A percentile compares a stretch with the other conserved stretches of the same genome.
phyloP scores from a whole-genome alignment of 2,329 filamentous ascomycete species.

The Sporothrix inflata region DNA sequence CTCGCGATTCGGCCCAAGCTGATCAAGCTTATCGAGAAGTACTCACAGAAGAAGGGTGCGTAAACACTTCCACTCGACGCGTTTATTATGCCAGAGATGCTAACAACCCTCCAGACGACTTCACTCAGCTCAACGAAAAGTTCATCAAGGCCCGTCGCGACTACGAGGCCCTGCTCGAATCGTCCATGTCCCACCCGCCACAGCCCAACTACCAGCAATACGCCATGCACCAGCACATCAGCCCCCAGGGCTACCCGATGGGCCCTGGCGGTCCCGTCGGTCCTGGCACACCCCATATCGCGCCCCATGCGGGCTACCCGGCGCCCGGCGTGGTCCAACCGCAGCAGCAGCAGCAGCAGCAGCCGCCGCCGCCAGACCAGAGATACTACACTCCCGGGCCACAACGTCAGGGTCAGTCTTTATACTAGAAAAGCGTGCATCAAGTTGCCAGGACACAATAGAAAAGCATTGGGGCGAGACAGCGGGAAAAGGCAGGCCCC shows the following conservation, averaged over 20 bases:
- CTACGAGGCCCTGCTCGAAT: conserved; percentile 93
- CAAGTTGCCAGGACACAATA: not conserved
- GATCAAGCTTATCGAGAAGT: conserved; percentile 97
- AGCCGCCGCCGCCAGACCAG: conserved; percentile 53
- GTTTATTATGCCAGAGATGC: not conserved
- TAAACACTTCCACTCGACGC: conserved; percentile 34
- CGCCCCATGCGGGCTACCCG: conserved; percentile 42
- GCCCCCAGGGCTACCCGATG: conserved; percentile 51
- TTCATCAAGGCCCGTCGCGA: conserved; percentile 98
- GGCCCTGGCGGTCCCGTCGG: conserved; percentile 39
- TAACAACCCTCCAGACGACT: conserved; percentile 70
- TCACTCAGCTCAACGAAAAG: conserved; percentile 97
- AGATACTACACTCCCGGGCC: conserved; percentile 69
- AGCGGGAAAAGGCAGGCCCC: conserved; percentile 14
- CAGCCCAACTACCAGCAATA: conserved; percentile 76
- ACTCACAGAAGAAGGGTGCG: conserved; percentile 96
- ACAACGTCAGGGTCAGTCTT: conserved; percentile 38
- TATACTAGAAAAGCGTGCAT: conserved; percentile 19
- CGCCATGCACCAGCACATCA: conserved; percentile 54
- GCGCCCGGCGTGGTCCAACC: conserved; percentile 49
- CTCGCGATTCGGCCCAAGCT: conserved; percentile 93
- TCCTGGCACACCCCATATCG: conserved; percentile 37
- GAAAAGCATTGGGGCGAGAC: conserved; percentile 9
- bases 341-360: conserved; percentile 28
- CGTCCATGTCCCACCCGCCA: conserved; percentile 93